Evolutionary conservation across 2,329 filamentous ascomycete genomes (phyloP).

Genomic region (Nigrospora oryzae): DNA sequence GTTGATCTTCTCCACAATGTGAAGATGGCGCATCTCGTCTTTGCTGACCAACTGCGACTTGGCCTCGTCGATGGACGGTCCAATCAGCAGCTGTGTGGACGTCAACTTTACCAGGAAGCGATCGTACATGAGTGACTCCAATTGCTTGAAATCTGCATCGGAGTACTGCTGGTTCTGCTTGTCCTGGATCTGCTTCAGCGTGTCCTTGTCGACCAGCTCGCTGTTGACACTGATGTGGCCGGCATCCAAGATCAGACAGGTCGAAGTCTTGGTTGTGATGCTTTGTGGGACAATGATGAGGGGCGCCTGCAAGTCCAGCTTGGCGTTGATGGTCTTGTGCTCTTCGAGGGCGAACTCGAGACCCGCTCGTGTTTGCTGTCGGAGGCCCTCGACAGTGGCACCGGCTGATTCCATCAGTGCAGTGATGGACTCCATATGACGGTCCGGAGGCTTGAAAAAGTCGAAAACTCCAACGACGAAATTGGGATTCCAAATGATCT

Average conservation of each 20-base stretch:
- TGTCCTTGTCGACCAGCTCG: constrained; percentile 86
- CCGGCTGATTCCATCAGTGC: constrained; percentile 94
- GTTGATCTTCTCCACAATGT: constrained; percentile 94
- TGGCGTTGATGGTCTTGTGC: constrained; percentile 95
- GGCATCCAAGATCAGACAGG: constrained; percentile 90
- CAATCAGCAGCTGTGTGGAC: constrained; percentile 91
- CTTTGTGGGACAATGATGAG: constrained; percentile 95
- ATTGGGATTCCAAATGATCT: constrained; percentile 95
- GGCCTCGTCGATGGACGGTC: constrained; percentile 84
- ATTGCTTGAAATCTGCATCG: constrained; percentile 76
- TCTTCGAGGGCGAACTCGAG: constrained; percentile 95
- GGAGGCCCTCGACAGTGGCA: constrained; percentile 87
- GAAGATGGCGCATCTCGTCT: constrained; percentile 62
- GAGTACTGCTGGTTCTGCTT: constrained; percentile 85
- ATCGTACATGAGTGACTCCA: constrained; percentile 96
- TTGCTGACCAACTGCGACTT: constrained; percentile 68
- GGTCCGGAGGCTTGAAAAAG: constrained; percentile 93
- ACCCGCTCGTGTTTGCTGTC: constrained; percentile 91
- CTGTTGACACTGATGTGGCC: constrained; percentile 93
- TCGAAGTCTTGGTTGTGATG: constrained; percentile 70
- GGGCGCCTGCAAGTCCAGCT: constrained; percentile 89
- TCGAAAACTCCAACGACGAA: constrained; percentile 85
- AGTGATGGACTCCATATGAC: constrained; percentile 97
- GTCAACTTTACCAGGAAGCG: constrained; percentile 89
- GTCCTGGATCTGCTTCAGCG: constrained; percentile 78